Conservation (phyloP, 2,329 filamentous ascomycete genomes). For the Teratosphaeriaceae sp. region DNA sequence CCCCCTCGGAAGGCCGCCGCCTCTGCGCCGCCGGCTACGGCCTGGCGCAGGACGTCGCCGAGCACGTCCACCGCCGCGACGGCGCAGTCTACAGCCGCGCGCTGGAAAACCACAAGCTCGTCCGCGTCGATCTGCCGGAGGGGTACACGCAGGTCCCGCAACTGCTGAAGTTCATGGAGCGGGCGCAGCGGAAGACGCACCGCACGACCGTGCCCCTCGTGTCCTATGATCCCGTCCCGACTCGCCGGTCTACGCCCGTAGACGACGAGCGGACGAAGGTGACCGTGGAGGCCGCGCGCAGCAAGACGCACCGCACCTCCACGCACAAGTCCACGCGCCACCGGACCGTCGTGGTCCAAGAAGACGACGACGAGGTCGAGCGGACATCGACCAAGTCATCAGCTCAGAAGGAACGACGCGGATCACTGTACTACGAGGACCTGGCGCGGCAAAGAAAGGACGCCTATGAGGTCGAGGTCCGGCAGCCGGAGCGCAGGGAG, state of each 20-base stretch:
- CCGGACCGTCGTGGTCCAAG: conserved; percentile 13
- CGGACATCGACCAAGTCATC: conserved; percentile 5
- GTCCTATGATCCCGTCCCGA: conserved; percentile 38
- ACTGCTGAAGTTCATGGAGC: conserved; percentile 38
- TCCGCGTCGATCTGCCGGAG: conserved; percentile 40
- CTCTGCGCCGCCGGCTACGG: conserved; percentile 39
- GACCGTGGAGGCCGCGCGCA: conserved; percentile 12
- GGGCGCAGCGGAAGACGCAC: conserved; percentile 31
- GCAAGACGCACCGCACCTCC: conserved; percentile 2
- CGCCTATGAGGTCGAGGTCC: conserved; percentile 35
- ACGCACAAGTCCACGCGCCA: conserved; percentile 10
- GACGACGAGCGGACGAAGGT: conserved; percentile 9
- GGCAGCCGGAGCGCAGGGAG: conserved; percentile 26
- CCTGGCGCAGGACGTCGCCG: conserved; percentile 40
- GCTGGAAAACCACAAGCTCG: conserved; percentile 33
- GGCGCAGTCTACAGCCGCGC: conserved; percentile 23
- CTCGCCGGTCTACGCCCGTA: conserved; percentile 29
- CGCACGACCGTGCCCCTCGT: conserved; percentile 30
- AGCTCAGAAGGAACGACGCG: conserved; percentile 25
- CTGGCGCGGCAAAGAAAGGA: conserved; percentile 28
- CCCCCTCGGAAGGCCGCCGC: conserved; percentile 32
- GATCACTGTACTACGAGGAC: conserved; percentile 37
- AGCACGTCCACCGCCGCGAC: conserved; percentile 36
- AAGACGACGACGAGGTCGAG: conserved; percentile 24
- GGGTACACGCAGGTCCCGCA: conserved; percentile 34